Conservation (phyloP, 768 basidiomycete genomes). For the Agrocybe pediades region DNA sequence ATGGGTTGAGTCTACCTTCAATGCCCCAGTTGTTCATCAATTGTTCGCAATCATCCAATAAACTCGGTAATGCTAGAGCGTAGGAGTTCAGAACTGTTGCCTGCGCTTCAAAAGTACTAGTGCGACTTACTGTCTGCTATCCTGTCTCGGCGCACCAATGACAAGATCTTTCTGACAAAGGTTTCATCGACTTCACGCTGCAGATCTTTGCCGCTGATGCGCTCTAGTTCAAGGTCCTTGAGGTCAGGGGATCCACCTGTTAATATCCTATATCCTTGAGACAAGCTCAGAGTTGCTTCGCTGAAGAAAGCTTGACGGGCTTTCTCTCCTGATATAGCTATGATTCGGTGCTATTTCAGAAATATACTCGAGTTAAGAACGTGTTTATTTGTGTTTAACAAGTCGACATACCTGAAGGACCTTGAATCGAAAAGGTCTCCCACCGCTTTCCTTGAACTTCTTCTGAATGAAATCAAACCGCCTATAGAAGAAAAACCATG, state of each 20-base stretch:
- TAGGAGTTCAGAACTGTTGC: background rate
- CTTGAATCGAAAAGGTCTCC: conserved; percentile 29
- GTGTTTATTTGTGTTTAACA: background rate
- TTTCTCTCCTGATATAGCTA: conserved; percentile 16
- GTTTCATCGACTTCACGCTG: conserved; percentile 7
- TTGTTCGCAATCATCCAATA: conserved; percentile 27
- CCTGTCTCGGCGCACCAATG: conserved; percentile 23
- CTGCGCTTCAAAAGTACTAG: background rate
- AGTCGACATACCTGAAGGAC: conserved; percentile 27
- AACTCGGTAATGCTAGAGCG: conserved; percentile 13
- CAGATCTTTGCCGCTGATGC: background rate
- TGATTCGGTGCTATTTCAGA: conserved; percentile 18
- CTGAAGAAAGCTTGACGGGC: conserved; percentile 30
- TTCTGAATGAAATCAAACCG: conserved; percentile 28
- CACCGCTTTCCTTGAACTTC: conserved; percentile 23
- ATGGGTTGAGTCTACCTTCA: conserved; percentile 32
- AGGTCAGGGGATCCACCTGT: conserved; percentile 28
- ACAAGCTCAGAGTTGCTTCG: conserved; percentile 25
- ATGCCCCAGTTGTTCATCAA: conserved; percentile 25
- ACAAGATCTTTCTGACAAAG: conserved; percentile 21
- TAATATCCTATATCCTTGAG: conserved; percentile 35
- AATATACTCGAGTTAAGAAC: background rate
- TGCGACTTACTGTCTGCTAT: conserved; percentile 22
- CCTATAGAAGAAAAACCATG: conserved; percentile 33
- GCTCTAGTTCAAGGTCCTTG: conserved; percentile 21